Percentiles rank a stretch among this genome's conserved stretches.
These are phyloP conservation scores for Lipomyces oligophaga DNA, from an alignment of 805 yeast genomes.

Conservation along the genomic window DNA sequence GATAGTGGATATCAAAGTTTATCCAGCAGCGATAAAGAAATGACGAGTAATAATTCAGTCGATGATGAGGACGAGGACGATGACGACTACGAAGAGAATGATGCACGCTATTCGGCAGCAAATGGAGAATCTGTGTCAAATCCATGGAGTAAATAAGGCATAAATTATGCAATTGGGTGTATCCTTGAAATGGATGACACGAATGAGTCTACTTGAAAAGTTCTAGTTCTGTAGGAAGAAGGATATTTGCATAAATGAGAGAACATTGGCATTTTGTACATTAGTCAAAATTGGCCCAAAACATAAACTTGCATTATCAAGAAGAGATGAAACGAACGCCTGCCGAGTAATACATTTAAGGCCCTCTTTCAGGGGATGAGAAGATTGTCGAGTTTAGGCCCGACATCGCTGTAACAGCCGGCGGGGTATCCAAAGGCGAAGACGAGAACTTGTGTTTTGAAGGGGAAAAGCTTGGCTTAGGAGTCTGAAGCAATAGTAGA, in stretches of 20 bases:
- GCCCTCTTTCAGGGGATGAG: slow-evolving; percentile 23
- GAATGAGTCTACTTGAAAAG: background rate
- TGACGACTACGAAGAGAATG: slow-evolving; percentile 6
- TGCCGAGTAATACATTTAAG: no score
- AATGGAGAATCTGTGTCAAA: no score
- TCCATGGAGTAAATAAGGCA: no score
- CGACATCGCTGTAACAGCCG: slow-evolving; percentile 21
- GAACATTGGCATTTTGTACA: background rate
- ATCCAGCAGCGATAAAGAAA: slow-evolving; percentile 1
- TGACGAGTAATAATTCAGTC: background rate
- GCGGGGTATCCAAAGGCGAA: slow-evolving; percentile 27
- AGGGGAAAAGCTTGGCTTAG: background rate
- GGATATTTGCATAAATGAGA: background rate
- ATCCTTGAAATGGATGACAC: background rate
- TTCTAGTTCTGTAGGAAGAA: background rate
- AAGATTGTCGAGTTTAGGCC: slow-evolving; percentile 21
- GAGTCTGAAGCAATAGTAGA: background rate
- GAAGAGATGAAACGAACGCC: background rate
- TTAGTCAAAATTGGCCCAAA: background rate
- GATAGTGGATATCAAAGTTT: background rate
- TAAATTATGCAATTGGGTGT: background rate
- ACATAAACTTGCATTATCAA: background rate
- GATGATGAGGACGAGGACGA: slow-evolving; percentile 23
- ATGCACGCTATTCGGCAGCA: slow-evolving; percentile 5
- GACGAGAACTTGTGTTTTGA: slow-evolving; percentile 1